A percentile compares a stretch with the other conserved stretches of the same genome.
Evolutionary conservation across 495 filamentous ascomycete genomes (phyloP).

Genomic region (Aspergillus egyptiacus): DNA sequence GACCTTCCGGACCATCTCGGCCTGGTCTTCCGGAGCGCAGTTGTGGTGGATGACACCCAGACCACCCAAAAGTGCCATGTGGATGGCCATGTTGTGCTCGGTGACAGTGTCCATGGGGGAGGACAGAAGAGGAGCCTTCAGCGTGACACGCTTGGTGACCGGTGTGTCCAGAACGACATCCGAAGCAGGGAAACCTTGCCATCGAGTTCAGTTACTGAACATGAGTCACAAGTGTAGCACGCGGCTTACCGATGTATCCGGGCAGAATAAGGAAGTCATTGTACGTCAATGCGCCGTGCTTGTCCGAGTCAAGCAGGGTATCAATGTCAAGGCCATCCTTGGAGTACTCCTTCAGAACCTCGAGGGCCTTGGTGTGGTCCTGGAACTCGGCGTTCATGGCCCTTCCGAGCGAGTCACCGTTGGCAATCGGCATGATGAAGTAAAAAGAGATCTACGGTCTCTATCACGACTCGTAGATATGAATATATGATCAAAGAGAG

Average conservation of each 20-base stretch:
- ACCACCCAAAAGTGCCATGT: slow-evolving; percentile 95
- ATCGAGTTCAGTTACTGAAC: slow-evolving; percentile 49
- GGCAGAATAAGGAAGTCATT: slow-evolving; percentile 67
- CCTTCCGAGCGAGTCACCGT: slow-evolving; percentile 50
- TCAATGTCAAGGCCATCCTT: slow-evolving; percentile 80
- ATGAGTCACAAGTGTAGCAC: slow-evolving; percentile 8
- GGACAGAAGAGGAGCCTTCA: slow-evolving; percentile 93
- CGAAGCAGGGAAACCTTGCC: slow-evolving; percentile 76
- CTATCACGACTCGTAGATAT: slow-evolving; percentile 22
- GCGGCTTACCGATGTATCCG: slow-evolving; percentile 56
- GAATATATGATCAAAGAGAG: slow-evolving; percentile 10
- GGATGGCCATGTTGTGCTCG: slow-evolving; percentile 97
- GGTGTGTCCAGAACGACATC: slow-evolving; percentile 84
- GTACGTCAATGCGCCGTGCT: slow-evolving; percentile 83
- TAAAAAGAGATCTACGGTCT: slow-evolving; percentile 24
- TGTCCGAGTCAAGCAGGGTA: slow-evolving; percentile 78
- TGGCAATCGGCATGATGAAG: slow-evolving; percentile 63
- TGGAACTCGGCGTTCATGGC: slow-evolving; percentile 43
- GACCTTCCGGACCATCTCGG: slow-evolving; percentile 98
- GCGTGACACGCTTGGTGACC: slow-evolving; percentile 84
- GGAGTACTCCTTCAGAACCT: slow-evolving; percentile 69
- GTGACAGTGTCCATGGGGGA: slow-evolving; percentile 99
- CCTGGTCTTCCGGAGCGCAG: slow-evolving; percentile 89
- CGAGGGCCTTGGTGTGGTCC: slow-evolving; percentile 63
- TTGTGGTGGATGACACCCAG: slow-evolving; percentile 99